phyloP scores from a whole-genome alignment of 2,329 filamentous ascomycete genomes.

The Xenosphaeropsis pyriputrescens region DNA sequence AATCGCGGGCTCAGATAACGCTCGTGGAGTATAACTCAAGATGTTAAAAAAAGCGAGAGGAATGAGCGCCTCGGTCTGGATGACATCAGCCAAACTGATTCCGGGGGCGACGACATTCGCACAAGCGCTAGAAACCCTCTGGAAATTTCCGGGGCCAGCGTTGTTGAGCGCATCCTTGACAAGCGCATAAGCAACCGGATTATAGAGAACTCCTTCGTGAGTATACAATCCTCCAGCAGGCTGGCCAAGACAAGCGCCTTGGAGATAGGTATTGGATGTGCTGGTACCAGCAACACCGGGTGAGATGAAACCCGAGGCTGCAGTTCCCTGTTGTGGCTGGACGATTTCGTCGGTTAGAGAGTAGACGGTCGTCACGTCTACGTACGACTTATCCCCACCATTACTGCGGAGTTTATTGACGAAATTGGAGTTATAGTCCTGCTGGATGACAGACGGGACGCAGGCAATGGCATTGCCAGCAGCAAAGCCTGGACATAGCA shows the following conservation, averaged over 20 bases:
- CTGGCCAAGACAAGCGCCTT: slow-evolving; percentile 23
- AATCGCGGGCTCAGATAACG: slow-evolving; percentile 23
- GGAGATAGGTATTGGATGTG: slow-evolving; percentile 33
- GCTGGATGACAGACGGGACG: slow-evolving; percentile 29
- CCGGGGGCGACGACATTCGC: slow-evolving; percentile 20
- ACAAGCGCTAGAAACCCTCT: slow-evolving; percentile 28
- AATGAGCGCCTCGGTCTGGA: slow-evolving; percentile 27
- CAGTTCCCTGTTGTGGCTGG: slow-evolving; percentile 28
- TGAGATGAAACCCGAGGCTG: slow-evolving; percentile 30
- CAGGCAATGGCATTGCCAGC: slow-evolving; percentile 9
- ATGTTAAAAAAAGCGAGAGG: slow-evolving; percentile 21
- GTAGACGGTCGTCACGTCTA: slow-evolving; percentile 38
- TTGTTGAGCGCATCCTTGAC: slow-evolving; percentile 31
- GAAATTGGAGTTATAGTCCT: slow-evolving; percentile 27
- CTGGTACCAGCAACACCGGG: slow-evolving; percentile 22
- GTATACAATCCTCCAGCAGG: slow-evolving; percentile 29
- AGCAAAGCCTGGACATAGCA: slow-evolving; percentile 11
- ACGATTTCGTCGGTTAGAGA: slow-evolving; percentile 34
- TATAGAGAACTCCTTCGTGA: slow-evolving; percentile 34
- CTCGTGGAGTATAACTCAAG: slow-evolving; percentile 19
- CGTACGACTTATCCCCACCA: slow-evolving; percentile 34
- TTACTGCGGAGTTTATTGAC: slow-evolving; percentile 24
- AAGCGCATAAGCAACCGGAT: slow-evolving; percentile 28
- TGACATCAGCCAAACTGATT: slow-evolving; percentile 25
- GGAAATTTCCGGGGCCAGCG: slow-evolving; percentile 25